Base-by-base conservation (phyloP, 768 basidiomycete species). In the Pleurotus sapidus region DNA sequence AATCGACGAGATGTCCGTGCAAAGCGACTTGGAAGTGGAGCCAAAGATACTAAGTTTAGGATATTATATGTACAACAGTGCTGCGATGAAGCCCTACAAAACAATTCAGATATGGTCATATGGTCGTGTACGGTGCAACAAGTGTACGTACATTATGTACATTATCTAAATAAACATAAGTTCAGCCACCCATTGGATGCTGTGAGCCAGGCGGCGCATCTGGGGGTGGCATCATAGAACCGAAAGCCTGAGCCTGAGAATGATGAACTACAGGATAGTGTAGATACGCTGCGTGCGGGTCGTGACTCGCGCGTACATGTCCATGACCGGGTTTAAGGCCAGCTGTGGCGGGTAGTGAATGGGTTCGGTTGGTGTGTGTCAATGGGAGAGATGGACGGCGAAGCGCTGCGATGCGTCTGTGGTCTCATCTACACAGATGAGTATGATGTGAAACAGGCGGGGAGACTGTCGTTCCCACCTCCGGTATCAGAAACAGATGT, bases 401-500 rank as follows among this genome's bases (percentile, higher is more conserved):
- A 56, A 47, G 55, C 55, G 25, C 40, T 56, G 55, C 24, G 46
- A 46, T 24, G 55, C 46, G 27, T 46, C 42, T 34, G 55, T 56
- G 20, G 42, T 46, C 27, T 56, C 55, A 56, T 56, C 55, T 56
- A 46, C 24, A 46, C 40, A 3, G 23, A 45, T 30, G 30, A 47
- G 23, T 11, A 18, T 14, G 27, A 56, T 45, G 12, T 25, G 17
- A 49, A 7, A 9, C 8, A 11, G 43, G 18, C 11, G 12, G 14
- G 25, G 12, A 43, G 25, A 39, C 14, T 38, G 14, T 14, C 17
- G 14, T 23, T 30, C 59, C 23, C 34, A 69, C 71, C 68, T 58
- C 61, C 62, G 47, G 56, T 61, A 55, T 69, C 68, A 23, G 65
- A 61, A 51, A 57, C 51, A 14, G 60, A 60, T 38, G 56, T 67